These are phyloP conservation scores for Aspergillus aculeatinus DNA, from an alignment of 2,329 filamentous ascomycete genomes.

Conservation along the genomic window DNA sequence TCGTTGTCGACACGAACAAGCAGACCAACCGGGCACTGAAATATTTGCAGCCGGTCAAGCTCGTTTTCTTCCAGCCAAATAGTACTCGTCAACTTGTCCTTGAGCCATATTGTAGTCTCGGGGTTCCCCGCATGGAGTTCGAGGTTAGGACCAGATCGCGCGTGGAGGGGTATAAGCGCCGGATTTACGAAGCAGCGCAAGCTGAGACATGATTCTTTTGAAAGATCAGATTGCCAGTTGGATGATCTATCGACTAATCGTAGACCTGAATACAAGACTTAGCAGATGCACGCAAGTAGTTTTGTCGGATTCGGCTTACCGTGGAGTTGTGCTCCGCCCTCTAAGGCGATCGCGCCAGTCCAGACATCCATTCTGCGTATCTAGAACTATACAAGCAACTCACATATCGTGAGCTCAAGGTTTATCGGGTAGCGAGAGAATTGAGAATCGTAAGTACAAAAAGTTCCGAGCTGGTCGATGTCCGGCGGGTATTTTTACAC, in stretches of 20 bases:
- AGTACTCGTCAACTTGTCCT: slow-evolving; percentile 34
- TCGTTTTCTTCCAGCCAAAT: slow-evolving; percentile 38
- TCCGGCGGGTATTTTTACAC: slow-evolving; percentile 4
- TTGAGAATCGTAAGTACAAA: neutral
- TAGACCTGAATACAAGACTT: slow-evolving; percentile 30
- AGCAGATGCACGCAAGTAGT: neutral
- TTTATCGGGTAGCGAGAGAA: neutral
- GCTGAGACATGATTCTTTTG: slow-evolving; percentile 33
- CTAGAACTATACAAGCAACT: slow-evolving; percentile 2
- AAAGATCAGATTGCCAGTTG: slow-evolving; percentile 34
- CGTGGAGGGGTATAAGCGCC: slow-evolving; percentile 41
- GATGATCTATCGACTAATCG: slow-evolving; percentile 35
- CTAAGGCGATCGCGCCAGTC: slow-evolving; percentile 35
- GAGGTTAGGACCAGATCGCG: slow-evolving; percentile 40
- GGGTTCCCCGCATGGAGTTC: slow-evolving; percentile 38
- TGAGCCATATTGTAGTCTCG: slow-evolving; percentile 40
- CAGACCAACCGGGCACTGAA: slow-evolving; percentile 43
- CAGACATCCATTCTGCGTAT: slow-evolving; percentile 38
- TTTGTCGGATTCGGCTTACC: slow-evolving; percentile 24
- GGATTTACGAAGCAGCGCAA: slow-evolving; percentile 41
- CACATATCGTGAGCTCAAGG: slow-evolving; percentile 11
- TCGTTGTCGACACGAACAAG: slow-evolving; percentile 33
- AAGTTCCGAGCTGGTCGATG: neutral
- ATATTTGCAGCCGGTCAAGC: slow-evolving; percentile 25
- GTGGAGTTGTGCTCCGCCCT: slow-evolving; percentile 29